Base-by-base conservation (phyloP, 441 rosid genomes). In the Gossypium davidsonii region DNA sequence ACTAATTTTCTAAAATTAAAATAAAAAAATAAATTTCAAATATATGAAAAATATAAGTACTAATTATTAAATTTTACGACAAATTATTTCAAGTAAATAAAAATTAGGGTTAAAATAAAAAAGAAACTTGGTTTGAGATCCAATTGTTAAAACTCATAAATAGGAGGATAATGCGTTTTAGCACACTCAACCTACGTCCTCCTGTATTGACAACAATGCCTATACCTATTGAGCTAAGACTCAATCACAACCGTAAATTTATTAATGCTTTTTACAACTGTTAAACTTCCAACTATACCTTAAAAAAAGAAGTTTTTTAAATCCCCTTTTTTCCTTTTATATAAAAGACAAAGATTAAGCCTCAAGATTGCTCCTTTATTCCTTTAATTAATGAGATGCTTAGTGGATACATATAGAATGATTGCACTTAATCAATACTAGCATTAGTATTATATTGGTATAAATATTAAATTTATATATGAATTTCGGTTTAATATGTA, bases 361-460 rank as follows among this genome's bases (percentile, higher is more conserved):
- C 39, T 28, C 65, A 60, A 60, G 65, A 60, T 60, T 60, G n/a
- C 44, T 60, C 65, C 10, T 5, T 20, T 34, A 56, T 20, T 10
- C 60, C 60, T 21, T 28, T 28, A 58, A 23, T 25, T 1, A 57
- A 23, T 10, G 5, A 55, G 12, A 8, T 55, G 5, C 34, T 57
- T 57, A 55, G 28, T 2, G 26, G 60, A 18, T 44, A 44, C 21
- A 17, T 15, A 52, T 52, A 17, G 4, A 2, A 52, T 49, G 14
- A 49, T 48, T 48, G 52, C 52, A 49, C 53, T 49, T 49, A 49
- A 49, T 52, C 23, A 52, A 52, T 17, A 52, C 11, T 17, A 52
- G 8, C 57, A 52, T 52, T 17, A 17, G 3, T 52, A 21, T 17
- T 17, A 34, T 34, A 34, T 34, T 34, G 39, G 39, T 6, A 34